These are phyloP conservation scores for Trichoderma polysporum DNA, from an alignment of 2,329 filamentous ascomycete genomes.

Conservation along the genomic window DNA sequence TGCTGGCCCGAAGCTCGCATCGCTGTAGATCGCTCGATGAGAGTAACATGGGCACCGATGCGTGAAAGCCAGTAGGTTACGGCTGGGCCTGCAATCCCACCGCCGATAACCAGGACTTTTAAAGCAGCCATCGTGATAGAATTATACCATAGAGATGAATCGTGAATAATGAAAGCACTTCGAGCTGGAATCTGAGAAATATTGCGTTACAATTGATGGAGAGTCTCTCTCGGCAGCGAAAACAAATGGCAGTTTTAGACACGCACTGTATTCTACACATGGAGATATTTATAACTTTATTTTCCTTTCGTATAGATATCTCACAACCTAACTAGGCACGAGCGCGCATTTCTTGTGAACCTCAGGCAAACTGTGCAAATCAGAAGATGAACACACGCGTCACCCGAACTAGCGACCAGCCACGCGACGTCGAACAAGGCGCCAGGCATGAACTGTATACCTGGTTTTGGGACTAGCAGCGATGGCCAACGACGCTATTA, in stretches of 20 bases:
- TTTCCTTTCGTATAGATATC: no score
- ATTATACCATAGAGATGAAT: background rate
- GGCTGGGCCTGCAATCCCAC: background rate
- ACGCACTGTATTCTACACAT: background rate
- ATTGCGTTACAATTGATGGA: background rate
- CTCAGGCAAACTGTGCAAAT: background rate
- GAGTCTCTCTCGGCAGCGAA: background rate
- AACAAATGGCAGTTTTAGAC: background rate
- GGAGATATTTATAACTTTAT: background rate
- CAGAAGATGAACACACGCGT: background rate
- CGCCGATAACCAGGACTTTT: background rate
- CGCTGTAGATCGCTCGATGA: background rate
- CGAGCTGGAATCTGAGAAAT: background rate
- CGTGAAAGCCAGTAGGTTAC: slow-evolving; percentile 4
- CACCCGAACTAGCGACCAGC: background rate
- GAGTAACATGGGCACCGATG: background rate
- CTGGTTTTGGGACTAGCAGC: background rate
- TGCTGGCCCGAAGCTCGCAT: background rate
- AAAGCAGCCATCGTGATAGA: background rate
- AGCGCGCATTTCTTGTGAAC: background rate
- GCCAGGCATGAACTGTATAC: background rate
- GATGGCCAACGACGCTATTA: background rate
- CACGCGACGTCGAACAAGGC: background rate
- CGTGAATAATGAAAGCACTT: background rate
- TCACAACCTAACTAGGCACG: background rate